These are phyloP conservation scores for Amanita fuliginea DNA, from an alignment of 768 basidiomycete genomes.

Conservation along the genomic window DNA sequence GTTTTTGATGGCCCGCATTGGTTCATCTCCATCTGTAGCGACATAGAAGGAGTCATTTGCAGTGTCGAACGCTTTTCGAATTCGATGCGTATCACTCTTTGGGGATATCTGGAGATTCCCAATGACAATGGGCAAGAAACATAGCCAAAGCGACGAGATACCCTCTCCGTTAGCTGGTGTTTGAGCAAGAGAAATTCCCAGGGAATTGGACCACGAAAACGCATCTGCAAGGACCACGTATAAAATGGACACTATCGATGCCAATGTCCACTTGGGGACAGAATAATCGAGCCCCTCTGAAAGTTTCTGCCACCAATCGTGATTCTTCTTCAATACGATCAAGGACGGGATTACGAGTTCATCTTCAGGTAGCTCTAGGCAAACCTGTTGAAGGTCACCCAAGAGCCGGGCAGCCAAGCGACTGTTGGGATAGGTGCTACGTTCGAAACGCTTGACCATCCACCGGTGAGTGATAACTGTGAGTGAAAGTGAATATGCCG, in stretches of 20 bases:
- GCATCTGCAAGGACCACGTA: conserved; percentile 36
- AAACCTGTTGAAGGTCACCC: conserved; percentile 32
- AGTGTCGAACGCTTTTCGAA: conserved; percentile 17
- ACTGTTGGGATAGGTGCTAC: conserved; percentile 19
- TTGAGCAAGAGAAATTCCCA: conserved; percentile 14
- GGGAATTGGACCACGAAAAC: conserved; percentile 25
- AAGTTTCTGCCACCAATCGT: conserved; percentile 29
- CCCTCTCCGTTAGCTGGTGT: conserved; percentile 22
- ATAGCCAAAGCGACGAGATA: conserved; percentile 31
- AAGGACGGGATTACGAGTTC: conserved; percentile 25
- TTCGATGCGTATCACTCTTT: conserved; percentile 24
- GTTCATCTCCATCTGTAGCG: conserved; percentile 2
- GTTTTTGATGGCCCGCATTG: not conserved
- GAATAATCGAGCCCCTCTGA: conserved; percentile 20
- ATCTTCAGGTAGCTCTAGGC: conserved; percentile 17
- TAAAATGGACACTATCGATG: conserved; percentile 25
- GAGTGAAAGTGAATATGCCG: no score
- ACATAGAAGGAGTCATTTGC: conserved; percentile 21
- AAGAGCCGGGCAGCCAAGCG: conserved; percentile 22
- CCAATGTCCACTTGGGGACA: conserved; percentile 24
- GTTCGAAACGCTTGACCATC: conserved; percentile 22
- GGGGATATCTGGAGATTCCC: conserved; percentile 34
- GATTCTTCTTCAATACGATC: conserved; percentile 29
- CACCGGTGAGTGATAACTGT: no score
- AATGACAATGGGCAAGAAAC: conserved; percentile 30